These are phyloP conservation scores for Middelhovenomyces tepae DNA, from an alignment of 805 yeast genomes.

Conservation along the genomic window DNA sequence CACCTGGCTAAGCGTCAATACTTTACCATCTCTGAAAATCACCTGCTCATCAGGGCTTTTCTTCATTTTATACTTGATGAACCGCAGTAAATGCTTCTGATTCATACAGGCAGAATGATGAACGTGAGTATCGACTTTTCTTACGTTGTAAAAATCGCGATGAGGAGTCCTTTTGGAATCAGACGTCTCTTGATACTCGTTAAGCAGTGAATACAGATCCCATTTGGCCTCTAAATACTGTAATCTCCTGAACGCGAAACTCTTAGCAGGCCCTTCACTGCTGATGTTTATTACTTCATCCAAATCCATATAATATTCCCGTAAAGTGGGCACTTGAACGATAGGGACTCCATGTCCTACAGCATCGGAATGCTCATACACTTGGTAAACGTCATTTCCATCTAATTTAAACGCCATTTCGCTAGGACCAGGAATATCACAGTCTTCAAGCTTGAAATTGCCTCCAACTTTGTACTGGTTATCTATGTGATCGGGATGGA, in stretches of 20 bases:
- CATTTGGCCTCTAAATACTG: slow-evolving; percentile 95
- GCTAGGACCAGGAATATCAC: slow-evolving; percentile 47
- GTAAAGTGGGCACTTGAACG: slow-evolving; percentile 61
- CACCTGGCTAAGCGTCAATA: slow-evolving; percentile 79
- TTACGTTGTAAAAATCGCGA: slow-evolving; percentile 91
- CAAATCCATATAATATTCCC: slow-evolving; percentile 78
- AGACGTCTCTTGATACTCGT: slow-evolving; percentile 87
- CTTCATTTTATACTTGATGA: slow-evolving; percentile 89
- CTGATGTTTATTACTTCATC: slow-evolving; percentile 65
- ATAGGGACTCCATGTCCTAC: slow-evolving; percentile 29
- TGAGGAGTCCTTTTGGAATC: slow-evolving; percentile 91
- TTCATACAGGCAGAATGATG: slow-evolving; percentile 99
- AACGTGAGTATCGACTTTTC: slow-evolving; percentile 97
- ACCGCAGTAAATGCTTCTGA: slow-evolving; percentile 90
- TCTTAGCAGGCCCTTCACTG: slow-evolving; percentile 92
- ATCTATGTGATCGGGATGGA: slow-evolving; percentile 34
- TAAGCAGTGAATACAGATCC: slow-evolving; percentile 80
- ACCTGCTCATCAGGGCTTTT: slow-evolving; percentile 82
- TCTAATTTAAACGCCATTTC: slow-evolving; percentile 39
- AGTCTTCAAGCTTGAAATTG: slow-evolving; percentile 51
- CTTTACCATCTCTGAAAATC: slow-evolving; percentile 84
- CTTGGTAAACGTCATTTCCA: slow-evolving; percentile 64
- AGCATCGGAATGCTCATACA: slow-evolving; percentile 31
- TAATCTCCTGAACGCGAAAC: slow-evolving; percentile 88
- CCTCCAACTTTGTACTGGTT: slow-evolving; percentile 32